Evolutionary conservation across 2,329 filamentous ascomycete genomes (phyloP), one percentile per base, ranked within the genome.

Genomic region (Ilyonectria robusta): DNA sequence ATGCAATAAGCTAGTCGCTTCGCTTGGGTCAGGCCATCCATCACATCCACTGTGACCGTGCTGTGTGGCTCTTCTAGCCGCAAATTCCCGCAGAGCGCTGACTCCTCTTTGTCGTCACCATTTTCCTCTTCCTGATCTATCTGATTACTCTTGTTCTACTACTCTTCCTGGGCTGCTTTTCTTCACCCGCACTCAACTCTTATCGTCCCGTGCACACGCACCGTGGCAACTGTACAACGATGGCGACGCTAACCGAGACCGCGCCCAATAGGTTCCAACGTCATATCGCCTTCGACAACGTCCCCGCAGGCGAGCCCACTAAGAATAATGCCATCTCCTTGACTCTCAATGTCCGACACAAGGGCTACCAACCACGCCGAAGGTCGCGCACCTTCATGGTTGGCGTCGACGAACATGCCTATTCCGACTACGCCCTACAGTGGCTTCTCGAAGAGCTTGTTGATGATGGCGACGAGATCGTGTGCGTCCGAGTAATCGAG

Each of bases 391-490:
- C 94, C 9, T 97, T 97, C 75, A 90, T 98, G 78, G 95, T 95
- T 70, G 95, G 95, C 21, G 93, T 95, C 19, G 95, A 97, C 80
- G 93, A 95, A 76, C 94, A 97, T 74, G 89, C 94, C 65, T 97
- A 97, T 80, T 97, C 94, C 7, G 93, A 97, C 69, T 96, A 95
- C 81, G 95, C 95, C 17, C 85, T 98, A 19, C 93, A 97, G 80
- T 98, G 94, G 94, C 86, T 97, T 57, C 89, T 98, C 44, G 94
- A 97, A 75, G 94, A 97, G 81, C 86, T 97, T 62, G 94, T 97
- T 46, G 94, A 97, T 75, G 95, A 97, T 76, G 94, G 95, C 19
- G 95, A 98, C 78, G 94, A 97, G 81, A 92, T 98, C 64, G 93
- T 98, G 9, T 98, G 95, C 80, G 88, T 98, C 55, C 88, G 94